Base-by-base conservation (phyloP, 2,329 filamentous ascomycete species). In the Colletotrichum sp. region DNA sequence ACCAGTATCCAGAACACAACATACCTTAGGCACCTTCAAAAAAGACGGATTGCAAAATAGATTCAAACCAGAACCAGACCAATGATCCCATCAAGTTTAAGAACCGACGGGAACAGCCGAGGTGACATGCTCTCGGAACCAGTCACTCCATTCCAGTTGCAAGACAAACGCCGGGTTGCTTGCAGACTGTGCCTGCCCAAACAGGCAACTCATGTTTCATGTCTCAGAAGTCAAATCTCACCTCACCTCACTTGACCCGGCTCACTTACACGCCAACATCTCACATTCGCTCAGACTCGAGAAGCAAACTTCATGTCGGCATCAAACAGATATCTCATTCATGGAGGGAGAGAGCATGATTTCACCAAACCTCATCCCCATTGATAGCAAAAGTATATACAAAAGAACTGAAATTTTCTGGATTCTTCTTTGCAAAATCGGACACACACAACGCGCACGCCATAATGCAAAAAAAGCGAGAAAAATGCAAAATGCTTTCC, bases 311-410 rank as follows among this genome's bases (percentile, higher is more conserved):
- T 44, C 8, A 28, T 44, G 2, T 30, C 0, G 34, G 30, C 66
- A 65, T 72, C 67, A 39, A 68, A 55, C 24, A 22, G 44, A 48
- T 9, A 62, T 75, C 62, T 60, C 72, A 68, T 68, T 60, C 65
- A 32, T 68, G 26, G 48, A 44, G 44, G 65, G 64, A 30, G 60
- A 55, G 22, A 18, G 12, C 39, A 65, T 48, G 26, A 30, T 34
- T 68, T 70, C 75, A 68, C 75, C 76, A 77, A 77, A 75, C 75
- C 76, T 70, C 75, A 69, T 77, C 71, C 75, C 71, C 75, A 77
- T 77, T 71, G 57, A 69, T 65, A 62, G 63, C 66, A 68, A 59
- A 64, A 62, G 36, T 70, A 70, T 74, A 24, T 74, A 77, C 62
- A 76, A 39, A 71, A 77, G 64, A 72, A 75, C 36, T 36, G 64